A percentile compares a stretch with the other conserved stretches of the same genome.
Evolutionary conservation across 352 stramenopile genomes (phyloP).

Genomic region (Thraustochytrium striatum): DNA sequence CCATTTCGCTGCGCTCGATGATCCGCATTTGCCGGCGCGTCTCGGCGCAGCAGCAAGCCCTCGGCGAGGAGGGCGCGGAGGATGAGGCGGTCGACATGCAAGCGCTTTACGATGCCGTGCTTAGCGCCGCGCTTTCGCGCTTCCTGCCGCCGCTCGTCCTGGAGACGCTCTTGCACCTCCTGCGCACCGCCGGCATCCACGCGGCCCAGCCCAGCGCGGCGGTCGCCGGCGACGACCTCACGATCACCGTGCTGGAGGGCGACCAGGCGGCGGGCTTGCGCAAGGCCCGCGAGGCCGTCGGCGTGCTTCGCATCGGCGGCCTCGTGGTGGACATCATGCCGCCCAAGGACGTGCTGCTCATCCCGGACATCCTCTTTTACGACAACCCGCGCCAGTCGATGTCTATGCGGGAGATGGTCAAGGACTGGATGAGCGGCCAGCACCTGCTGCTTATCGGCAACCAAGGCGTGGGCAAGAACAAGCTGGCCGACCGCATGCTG

Average conservation of each 20-base stretch:
- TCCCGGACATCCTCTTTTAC: conserved; percentile 79
- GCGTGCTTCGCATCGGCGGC: conserved; percentile 57
- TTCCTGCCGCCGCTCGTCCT: conserved; percentile 42
- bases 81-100: background rate
- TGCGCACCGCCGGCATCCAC: background rate
- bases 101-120: conserved; percentile 17
- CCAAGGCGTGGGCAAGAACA: conserved; percentile 92
- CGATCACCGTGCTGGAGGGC: conserved; percentile 25
- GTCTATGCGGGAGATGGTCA: conserved; percentile 70
- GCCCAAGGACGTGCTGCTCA: conserved; percentile 59
- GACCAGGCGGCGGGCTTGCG: background rate
- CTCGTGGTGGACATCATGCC: conserved; percentile 35
- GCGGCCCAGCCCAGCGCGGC: background rate
- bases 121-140: conserved; percentile 14
- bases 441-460: conserved; percentile 88
- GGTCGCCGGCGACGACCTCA: background rate
- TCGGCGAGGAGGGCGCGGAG: background rate
- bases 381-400: conserved; percentile 78
- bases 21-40: conserved; percentile 45
- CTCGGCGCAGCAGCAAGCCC: conserved; percentile 9
- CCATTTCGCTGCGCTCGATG: conserved; percentile 39
- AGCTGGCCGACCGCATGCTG: conserved; percentile 82
- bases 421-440: conserved; percentile 73
- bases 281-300: background rate
- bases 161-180: conserved; percentile 8